Conservation (phyloP, 345 rosid species). For the Streptanthus diversifolius region DNA sequence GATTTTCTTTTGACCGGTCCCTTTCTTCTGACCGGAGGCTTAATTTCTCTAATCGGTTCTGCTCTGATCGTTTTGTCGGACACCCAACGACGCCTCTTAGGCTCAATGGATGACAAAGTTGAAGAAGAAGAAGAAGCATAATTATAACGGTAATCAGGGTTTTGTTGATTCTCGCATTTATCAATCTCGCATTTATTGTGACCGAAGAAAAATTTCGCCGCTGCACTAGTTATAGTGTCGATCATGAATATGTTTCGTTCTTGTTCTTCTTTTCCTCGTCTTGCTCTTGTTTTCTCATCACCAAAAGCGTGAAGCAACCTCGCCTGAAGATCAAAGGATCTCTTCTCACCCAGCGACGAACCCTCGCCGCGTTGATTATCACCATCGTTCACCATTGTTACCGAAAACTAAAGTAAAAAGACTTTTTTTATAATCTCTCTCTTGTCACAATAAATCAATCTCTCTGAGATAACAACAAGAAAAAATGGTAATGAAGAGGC, state of each 20-base stretch:
- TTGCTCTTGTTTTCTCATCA: too few species aligned
- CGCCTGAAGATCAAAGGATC: neutral
- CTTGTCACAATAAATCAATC: neutral
- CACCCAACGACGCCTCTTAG: neutral
- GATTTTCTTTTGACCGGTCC: neutral
- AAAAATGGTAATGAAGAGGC: neutral
- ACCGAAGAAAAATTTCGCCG: neutral
- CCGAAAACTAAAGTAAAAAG: neutral
- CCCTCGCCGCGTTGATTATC: neutral
- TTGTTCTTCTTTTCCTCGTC: too few species aligned
- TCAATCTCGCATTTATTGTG: neutral
- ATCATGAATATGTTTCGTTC: too few species aligned
- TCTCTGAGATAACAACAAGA: neutral
- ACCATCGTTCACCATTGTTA: neutral
- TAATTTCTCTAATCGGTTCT: neutral
- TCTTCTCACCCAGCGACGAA: neutral
- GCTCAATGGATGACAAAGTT: neutral
- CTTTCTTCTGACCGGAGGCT: neutral
- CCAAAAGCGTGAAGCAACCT: too few species aligned
- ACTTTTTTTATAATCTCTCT: neutral
- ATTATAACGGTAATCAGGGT: neutral
- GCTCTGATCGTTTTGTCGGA: neutral
- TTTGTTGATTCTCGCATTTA: neutral
- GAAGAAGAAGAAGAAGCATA: neutral
- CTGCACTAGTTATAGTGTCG: too few species aligned